Evolutionary conservation across 2,329 filamentous ascomycete species (phyloP), one percentile per base, ranked within the genome.

Genomic region (Emericellopsis cladophorae): DNA sequence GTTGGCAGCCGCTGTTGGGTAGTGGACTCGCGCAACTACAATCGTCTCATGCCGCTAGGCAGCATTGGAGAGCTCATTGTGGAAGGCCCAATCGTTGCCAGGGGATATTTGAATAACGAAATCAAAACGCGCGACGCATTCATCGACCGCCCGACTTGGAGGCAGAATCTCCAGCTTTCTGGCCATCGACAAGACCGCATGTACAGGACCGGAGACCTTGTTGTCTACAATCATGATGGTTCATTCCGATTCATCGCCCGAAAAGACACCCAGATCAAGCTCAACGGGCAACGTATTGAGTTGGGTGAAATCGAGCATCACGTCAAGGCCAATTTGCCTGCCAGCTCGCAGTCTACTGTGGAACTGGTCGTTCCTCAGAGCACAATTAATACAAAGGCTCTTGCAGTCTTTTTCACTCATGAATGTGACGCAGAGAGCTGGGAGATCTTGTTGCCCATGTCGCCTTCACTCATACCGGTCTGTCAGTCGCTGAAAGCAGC

Each of bases 11-110:
- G 40, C 3, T 44, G 39, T 0, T 68, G 64, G 65, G 50, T 69
- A 29, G 62, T 65, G 6, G 59, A 67, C 24, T 51, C 61, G 4
- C 37, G 42, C 4, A 45, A 56, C 29, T 42, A 48, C 35, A 31
- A 50, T n/a, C 31, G 33, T 4, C 48, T 58, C 7, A 36, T 49
- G 4, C 52, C 56, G 0, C 38, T 55, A 8, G 86, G 87, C 3
- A 81, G 76, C 45, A 65, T 86, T 15, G 89, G 89, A 10, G 88
- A 95, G 55, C 67, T 94, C 6, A 92, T 84, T 52, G 92, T 94
- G 55, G 87, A 86, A 14, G 89, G 88, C 9, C 75, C 84, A 38
- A 87, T 95, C 58, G 76, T 95, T 7, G 79, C 77, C 33, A 67
- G 71, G 31, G 86, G 71, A 21, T 78, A 78, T 44, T 54, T 75